A percentile compares a stretch with the other conserved stretches of the same genome.
phyloP scores from a whole-genome alignment of 2,329 filamentous ascomycete genomes.

The Scorias spongiosa region DNA sequence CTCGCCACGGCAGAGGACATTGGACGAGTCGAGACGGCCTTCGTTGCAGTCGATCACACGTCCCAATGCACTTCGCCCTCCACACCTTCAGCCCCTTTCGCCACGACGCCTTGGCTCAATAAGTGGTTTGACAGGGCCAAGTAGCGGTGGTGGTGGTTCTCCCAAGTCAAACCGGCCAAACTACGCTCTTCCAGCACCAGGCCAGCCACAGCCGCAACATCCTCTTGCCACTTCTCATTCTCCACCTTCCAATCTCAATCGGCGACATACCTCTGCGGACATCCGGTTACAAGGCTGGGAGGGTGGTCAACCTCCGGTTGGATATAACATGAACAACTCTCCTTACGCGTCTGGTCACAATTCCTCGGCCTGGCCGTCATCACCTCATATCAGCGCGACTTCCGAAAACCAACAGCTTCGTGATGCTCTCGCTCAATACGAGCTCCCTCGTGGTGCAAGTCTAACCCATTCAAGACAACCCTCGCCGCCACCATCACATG shows the following conservation, averaged over 20 bases:
- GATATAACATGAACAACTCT: constrained; percentile 30
- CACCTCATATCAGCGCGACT: constrained; percentile 34
- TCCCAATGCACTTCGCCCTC: constrained; percentile 56
- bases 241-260: constrained; percentile 51
- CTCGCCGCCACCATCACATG: constrained; percentile 21
- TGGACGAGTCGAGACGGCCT: constrained; percentile 64
- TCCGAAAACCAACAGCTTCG: constrained; percentile 46
- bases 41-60: constrained; percentile 50
- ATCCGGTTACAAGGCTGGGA: constrained; percentile 60
- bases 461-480: constrained; percentile 34
- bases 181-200: constrained; percentile 45
- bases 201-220: constrained; percentile 43
- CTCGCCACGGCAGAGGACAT: constrained; percentile 73
- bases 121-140: constrained; percentile 29
- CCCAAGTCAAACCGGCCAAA: constrained; percentile 56
- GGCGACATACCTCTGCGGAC: constrained; percentile 88
- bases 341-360: constrained; percentile 51
- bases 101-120: constrained; percentile 81
- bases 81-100: constrained; percentile 56
- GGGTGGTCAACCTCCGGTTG: constrained; percentile 49
- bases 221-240: constrained; percentile 42
- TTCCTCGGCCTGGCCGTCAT: constrained; percentile 51
- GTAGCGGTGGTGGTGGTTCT: constrained; percentile 44
- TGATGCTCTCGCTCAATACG: constrained; percentile 49
- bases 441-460: constrained; percentile 39